Evolutionary conservation across 768 basidiomycete genomes (phyloP), one percentile per base, ranked within the genome.

Genomic region (Lentinula boryana): DNA sequence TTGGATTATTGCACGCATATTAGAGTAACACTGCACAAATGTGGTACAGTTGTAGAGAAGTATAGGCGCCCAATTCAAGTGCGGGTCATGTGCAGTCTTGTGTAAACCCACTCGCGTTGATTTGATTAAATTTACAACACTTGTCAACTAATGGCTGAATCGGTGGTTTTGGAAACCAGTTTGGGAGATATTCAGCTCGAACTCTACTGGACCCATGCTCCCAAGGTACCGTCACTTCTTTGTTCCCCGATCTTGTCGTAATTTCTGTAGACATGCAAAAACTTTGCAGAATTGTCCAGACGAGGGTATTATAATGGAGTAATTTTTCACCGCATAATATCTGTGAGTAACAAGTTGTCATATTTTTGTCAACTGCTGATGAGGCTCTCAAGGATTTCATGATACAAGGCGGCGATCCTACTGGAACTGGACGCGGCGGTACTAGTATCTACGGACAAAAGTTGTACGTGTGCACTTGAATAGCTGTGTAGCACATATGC

Each of bases 381-480:
- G 3, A 18, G n/a, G 10, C 33, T 27, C 21, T 18, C 15, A 36
- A 60, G 58, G 58, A 95, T 70, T 98, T 98, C 69, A 98, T 98
- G 96, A 87, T 97, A 15, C 96, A 99, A 76, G 87, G 84, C 32
- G 96, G 95, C 44, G 95, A 96, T 71, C 96, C 95, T 10, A 96
- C 95, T 15, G 96, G 96, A 15, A 60, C 58, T 27, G 58, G 58
- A 16, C 48, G 58, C 21, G 58, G 58, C 9, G 58, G 58, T 15
- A 60, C 58, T 15, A 60, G 58, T 43, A 60, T 60, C 16, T 60
- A 60, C 98, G 49, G 97, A 48, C 88, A 86, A 69, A 92, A 88
- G 74, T 98, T 92, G 89, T 90, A 67, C 62, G 86, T 80, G 4
- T 40, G 16, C 48, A 41, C n/a, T 5, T n/a, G 15, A 7, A 56